Base-by-base conservation (phyloP, 768 basidiomycete species). In the Tricholoma hemisulphureum region DNA sequence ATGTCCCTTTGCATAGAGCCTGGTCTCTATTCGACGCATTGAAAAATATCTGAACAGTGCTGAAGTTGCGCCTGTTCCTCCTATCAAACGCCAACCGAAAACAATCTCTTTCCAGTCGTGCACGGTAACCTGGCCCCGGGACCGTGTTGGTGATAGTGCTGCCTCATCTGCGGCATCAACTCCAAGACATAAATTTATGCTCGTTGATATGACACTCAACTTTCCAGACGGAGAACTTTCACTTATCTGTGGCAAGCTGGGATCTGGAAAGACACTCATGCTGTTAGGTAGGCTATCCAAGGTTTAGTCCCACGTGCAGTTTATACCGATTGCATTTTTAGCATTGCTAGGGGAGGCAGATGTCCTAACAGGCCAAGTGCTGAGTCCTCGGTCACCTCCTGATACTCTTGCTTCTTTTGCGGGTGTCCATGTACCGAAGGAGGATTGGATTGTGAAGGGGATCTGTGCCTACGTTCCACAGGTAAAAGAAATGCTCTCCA, bases 331-430 rank as follows among this genome's bases (percentile, higher is more conserved):
- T 52, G 2, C 21, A 20, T 20, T 18, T 7, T 52, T 62, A 86
- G 88, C 88, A 6, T 81, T 97, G 39, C 80, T 98, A 4, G 95
- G 95, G 28, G 93, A 95, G 75, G 88, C 91, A 5, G 93, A 95
- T 71, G 63, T 95, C 11, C 73, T 96, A 8, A 75, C 88, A 18
- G 95, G 95, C 0, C 90, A 94, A 64, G 72, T 94, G 32, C 61
- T 87, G 7, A 92, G 91, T 63, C 94, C 95, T 11, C 82, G 92
- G 20, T 93, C 94, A 3, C 88, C 91, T 1, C 91, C 93, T 2
- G 85, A 95, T 68, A 77, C 85, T 2, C 76, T 95, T 64, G 87
- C 89, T 0, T 75, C 75, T 6, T 87, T 89, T 53, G 72, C 79
- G 0, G 77, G 73, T 11, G 71, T 75, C 2, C 58, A 61, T 29